Evolutionary conservation across 1,139 yeast genomes (phyloP).

Genomic region (Yamadazyma trypodendri): DNA sequence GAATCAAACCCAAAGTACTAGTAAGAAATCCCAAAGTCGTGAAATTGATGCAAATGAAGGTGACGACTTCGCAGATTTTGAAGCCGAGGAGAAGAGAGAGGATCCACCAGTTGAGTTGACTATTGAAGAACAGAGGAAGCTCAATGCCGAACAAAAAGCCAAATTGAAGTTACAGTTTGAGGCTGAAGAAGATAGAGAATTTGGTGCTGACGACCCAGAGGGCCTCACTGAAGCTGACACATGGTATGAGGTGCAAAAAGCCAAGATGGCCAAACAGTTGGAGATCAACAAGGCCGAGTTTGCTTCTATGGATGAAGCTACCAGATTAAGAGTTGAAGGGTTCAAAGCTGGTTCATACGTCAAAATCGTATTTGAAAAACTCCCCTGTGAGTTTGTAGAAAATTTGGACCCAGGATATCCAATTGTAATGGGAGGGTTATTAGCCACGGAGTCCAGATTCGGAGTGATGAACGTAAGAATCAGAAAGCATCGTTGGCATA

Average conservation of each 20-base stretch:
- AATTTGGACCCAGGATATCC: slow-evolving; percentile 86
- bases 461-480: slow-evolving; percentile 92
- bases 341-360: slow-evolving; percentile 93
- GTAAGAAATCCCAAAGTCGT: slow-evolving; percentile 18
- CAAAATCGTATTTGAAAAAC: slow-evolving; percentile 73
- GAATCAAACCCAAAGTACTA: slow-evolving; percentile 11
- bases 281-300: slow-evolving; percentile 86
- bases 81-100: slow-evolving; percentile 45
- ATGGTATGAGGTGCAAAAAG: slow-evolving; percentile 97
- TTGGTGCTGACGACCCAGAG: slow-evolving; percentile 72
- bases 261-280: slow-evolving; percentile 92
- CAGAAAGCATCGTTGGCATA: slow-evolving; percentile 99
- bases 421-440: slow-evolving; percentile 83
- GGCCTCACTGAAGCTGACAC: slow-evolving; percentile 80
- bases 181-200: slow-evolving; percentile 81
- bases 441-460: slow-evolving; percentile 87
- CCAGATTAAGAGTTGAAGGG: slow-evolving; percentile 85
- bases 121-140: slow-evolving; percentile 67
- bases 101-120: slow-evolving; percentile 46
- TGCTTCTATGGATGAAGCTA: slow-evolving; percentile 69
- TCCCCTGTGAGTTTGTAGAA: slow-evolving; percentile 90
- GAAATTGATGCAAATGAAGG: slow-evolving; percentile 27
- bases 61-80: slow-evolving; percentile 56
- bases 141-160: slow-evolving; percentile 87
- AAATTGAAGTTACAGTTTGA: slow-evolving; percentile 85